These are phyloP conservation scores for Solanum neorickii DNA, from an alignment of 257 asterid species.

Conservation along the genomic window DNA sequence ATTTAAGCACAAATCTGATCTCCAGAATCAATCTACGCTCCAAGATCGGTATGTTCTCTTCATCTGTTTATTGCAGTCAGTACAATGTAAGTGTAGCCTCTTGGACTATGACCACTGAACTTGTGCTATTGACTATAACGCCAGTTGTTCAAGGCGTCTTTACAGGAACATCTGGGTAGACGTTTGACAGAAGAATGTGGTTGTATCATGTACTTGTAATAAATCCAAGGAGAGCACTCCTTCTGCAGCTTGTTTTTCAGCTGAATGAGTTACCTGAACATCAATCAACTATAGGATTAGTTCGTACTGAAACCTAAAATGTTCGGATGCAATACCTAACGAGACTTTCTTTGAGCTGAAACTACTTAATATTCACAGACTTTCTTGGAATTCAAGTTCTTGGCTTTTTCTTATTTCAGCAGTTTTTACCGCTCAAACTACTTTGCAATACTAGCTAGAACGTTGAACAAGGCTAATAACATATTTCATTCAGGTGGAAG, in stretches of 20 bases:
- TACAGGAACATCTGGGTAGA: not conserved
- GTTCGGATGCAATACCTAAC: not conserved
- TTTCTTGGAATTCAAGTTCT: not conserved
- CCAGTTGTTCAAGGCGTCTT: not conserved
- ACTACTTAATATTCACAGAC: not conserved
- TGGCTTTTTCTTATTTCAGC: not conserved
- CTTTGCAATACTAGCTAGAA: not conserved
- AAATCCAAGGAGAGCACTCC: not conserved
- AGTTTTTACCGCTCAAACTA: not conserved
- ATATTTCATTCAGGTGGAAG: not conserved
- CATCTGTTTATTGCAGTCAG: not conserved
- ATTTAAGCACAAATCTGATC: not conserved
- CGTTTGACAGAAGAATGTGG: not conserved
- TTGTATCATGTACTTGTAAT: not conserved
- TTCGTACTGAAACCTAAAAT: not conserved
- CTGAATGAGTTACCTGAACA: not conserved
- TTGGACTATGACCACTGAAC: not conserved
- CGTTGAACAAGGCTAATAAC: not conserved
- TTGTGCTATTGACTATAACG: not conserved
- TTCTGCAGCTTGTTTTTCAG: not conserved
- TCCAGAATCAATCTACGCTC: not conserved
- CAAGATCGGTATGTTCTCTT: not conserved
- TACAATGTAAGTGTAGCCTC: not conserved
- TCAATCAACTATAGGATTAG: not conserved
- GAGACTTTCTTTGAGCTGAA: not conserved